Percentiles rank a stretch among this genome's conserved stretches.
phyloP scores from a whole-genome alignment of 257 asterid species.

The Solanum corneliomulleri region DNA sequence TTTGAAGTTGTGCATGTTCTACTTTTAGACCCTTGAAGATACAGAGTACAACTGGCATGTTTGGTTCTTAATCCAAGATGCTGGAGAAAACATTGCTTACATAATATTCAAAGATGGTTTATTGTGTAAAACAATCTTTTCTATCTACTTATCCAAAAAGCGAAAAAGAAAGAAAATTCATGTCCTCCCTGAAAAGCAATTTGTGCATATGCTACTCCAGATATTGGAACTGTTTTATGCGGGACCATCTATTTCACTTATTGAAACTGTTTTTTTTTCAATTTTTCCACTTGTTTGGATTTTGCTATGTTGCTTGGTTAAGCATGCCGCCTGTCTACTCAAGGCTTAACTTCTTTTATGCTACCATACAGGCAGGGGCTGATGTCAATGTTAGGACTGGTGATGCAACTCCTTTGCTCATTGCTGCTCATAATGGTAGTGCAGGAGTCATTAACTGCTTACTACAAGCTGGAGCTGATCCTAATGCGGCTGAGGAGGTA shows the following conservation, averaged over 20 bases:
- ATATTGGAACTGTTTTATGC: background rate
- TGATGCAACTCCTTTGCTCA: constrained; percentile 90
- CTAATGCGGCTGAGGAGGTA: constrained; percentile 77
- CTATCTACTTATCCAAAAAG: background rate
- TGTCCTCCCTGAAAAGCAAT: background rate
- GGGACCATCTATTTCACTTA: background rate
- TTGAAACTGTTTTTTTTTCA: background rate
- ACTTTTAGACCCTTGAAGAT: background rate
- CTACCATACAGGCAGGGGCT: constrained; percentile 70
- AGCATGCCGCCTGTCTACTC: background rate
- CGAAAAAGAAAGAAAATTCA: background rate
- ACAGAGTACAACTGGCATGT: background rate
- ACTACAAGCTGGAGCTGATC: constrained; percentile 85
- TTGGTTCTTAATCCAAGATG: background rate
- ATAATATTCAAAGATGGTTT: background rate
- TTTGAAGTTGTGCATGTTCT: background rate
- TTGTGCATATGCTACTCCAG: background rate
- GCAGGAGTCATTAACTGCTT: constrained; percentile 63
- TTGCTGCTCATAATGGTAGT: constrained; percentile 83
- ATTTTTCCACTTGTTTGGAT: background rate
- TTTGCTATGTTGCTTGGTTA: background rate
- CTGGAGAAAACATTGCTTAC: background rate
- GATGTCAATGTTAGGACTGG: constrained; percentile 66
- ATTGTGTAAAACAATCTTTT: background rate
- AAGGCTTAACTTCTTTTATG: constrained; percentile 2